These are phyloP conservation scores for Aspergillus cristatus DNA, from an alignment of 495 filamentous ascomycete species.

Conservation along the genomic window DNA sequence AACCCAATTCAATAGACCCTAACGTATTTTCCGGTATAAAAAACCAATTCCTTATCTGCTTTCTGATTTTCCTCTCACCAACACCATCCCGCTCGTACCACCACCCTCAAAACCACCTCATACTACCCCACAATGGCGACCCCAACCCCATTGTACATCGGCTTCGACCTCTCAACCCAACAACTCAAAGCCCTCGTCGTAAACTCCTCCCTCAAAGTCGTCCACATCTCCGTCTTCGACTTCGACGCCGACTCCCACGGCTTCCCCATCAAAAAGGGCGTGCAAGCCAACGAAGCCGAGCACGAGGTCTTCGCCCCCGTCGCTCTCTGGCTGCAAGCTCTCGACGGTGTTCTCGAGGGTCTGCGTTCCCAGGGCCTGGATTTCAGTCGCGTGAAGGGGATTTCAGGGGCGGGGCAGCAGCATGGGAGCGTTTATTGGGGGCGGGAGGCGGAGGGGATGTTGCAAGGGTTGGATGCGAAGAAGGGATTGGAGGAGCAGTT, in stretches of 20 bases:
- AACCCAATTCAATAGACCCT: no score
- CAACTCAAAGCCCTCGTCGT: slow-evolving; percentile 89
- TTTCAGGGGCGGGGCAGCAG: slow-evolving; percentile 91
- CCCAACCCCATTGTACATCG: slow-evolving; percentile 61
- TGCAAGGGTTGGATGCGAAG: slow-evolving; percentile 50
- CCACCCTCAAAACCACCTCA: no score
- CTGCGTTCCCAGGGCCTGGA: slow-evolving; percentile 67
- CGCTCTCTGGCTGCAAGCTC: slow-evolving; percentile 86
- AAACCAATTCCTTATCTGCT: no score
- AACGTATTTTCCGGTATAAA: no score
- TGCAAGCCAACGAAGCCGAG: slow-evolving; percentile 67
- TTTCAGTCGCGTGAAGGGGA: slow-evolving; percentile 64
- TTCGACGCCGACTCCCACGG: slow-evolving; percentile 62
- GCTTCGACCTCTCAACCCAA: slow-evolving; percentile 94
- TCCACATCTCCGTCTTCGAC: slow-evolving; percentile 48
- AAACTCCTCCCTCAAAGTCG: slow-evolving; percentile 51
- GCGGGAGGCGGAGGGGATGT: slow-evolving; percentile 52
- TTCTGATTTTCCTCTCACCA: no score
- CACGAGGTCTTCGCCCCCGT: slow-evolving; percentile 88
- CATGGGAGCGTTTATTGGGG: slow-evolving; percentile 95
- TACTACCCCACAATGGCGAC: no score
- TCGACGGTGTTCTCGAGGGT: slow-evolving; percentile 71
- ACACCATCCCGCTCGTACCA: no score
- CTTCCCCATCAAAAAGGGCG: slow-evolving; percentile 77
- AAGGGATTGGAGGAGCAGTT: slow-evolving; percentile 61